A percentile compares a stretch with the other conserved stretches of the same genome.
phyloP scores from a whole-genome alignment of 1,139 yeast genomes.

The Scheffersomyces illinoinensis region DNA sequence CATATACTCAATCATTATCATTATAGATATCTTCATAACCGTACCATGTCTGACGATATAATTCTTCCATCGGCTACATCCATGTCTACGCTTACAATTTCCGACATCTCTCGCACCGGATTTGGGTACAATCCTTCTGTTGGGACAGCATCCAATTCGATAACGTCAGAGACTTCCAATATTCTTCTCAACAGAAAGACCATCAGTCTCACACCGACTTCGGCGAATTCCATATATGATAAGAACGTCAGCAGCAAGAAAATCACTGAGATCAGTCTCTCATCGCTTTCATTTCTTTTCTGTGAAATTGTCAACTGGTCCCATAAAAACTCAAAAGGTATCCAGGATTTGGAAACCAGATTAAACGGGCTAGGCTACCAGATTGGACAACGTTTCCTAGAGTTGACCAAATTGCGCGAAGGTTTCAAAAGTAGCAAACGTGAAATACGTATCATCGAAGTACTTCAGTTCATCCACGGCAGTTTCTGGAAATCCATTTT shows the following conservation, averaged over 20 bases:
- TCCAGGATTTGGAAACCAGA: slow-evolving; percentile 74
- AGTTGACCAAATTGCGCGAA: slow-evolving; percentile 44
- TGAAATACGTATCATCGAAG: slow-evolving; percentile 71
- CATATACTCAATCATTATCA: background rate
- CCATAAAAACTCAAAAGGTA: slow-evolving; percentile 63
- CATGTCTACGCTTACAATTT: slow-evolving; percentile 34
- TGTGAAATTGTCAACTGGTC: slow-evolving; percentile 72
- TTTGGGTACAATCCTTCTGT: slow-evolving; percentile 49
- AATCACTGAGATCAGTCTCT: slow-evolving; percentile 63
- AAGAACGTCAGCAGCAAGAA: slow-evolving; percentile 61
- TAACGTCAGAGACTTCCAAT: slow-evolving; percentile 37
- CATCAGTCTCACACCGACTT: slow-evolving; percentile 31
- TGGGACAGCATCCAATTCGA: slow-evolving; percentile 43
- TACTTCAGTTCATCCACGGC: slow-evolving; percentile 81
- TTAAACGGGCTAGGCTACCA: slow-evolving; percentile 76
- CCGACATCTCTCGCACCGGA: slow-evolving; percentile 35
- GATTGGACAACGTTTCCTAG: slow-evolving; percentile 51
- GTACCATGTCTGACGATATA: slow-evolving; percentile 34
- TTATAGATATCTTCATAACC: background rate
- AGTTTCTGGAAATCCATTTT: slow-evolving; percentile 81
- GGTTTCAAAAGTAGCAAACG: slow-evolving; percentile 69
- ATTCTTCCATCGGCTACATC: slow-evolving; percentile 42
- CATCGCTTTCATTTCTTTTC: slow-evolving; percentile 70
- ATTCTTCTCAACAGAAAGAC: slow-evolving; percentile 36
- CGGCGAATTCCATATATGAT: slow-evolving; percentile 58